phyloP scores from a whole-genome alignment of 139 green algal species.

The Yamagishiella unicocca region DNA sequence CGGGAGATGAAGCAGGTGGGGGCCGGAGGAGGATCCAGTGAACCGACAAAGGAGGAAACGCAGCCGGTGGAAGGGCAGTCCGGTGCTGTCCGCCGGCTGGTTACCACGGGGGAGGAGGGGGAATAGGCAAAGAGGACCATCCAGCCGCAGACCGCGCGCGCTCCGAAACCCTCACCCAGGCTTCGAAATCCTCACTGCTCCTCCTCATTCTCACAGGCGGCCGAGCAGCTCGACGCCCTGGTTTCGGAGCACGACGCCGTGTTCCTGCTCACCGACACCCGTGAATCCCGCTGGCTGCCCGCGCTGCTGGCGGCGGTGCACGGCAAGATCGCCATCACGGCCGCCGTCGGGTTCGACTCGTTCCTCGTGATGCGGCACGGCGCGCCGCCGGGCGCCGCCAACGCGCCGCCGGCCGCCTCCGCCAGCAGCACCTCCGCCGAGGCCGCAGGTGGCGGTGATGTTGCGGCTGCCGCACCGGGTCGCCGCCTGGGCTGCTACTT shows the following conservation, averaged over 20 bases:
- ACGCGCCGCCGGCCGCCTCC: not conserved
- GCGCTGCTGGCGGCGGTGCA: constrained; percentile 83
- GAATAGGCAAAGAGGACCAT: no score
- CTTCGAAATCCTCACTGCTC: no score
- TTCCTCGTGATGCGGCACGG: constrained; percentile 85
- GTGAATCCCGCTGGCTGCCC: constrained; percentile 95
- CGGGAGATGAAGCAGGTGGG: constrained; percentile 51
- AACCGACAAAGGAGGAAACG: no score
- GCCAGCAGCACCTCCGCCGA: not conserved
- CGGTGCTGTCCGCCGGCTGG: no score
- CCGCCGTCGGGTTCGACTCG: constrained; percentile 94
- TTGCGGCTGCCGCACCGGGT: not conserved
- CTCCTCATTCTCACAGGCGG: constrained; percentile 35
- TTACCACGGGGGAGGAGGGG: no score
- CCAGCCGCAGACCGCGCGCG: no score
- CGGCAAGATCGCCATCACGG: constrained; percentile 86
- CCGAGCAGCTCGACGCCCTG: constrained; percentile 70
- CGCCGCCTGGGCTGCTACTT: constrained; percentile 97
- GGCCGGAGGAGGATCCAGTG: not conserved
- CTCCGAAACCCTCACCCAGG: no score
- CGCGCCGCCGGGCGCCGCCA: constrained; percentile 17
- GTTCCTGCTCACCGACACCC: constrained; percentile 97
- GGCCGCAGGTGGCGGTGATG: not conserved
- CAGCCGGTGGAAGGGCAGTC: no score
- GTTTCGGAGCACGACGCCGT: constrained; percentile 86